Conservation (phyloP, 2,329 filamentous ascomycete genomes). For the Aspergillus clavatus region DNA sequence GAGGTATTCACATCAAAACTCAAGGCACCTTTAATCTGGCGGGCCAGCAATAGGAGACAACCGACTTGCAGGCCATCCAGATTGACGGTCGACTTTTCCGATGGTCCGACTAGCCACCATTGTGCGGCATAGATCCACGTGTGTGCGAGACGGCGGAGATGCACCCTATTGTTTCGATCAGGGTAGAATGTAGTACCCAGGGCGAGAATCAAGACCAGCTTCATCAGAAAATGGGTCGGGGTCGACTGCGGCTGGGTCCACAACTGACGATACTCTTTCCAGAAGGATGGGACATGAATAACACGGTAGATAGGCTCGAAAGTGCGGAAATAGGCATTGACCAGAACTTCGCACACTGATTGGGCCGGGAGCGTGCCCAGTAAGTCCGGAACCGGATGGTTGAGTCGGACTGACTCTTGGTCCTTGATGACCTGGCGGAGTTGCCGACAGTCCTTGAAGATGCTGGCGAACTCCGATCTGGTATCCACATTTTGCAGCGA, state of each 20-base stretch:
- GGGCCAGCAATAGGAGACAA: conserved; percentile 30
- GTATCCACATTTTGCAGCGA: conserved; percentile 2
- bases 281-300: conserved; percentile 32
- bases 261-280: conserved; percentile 26
- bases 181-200: conserved; percentile 28
- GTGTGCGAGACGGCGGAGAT: conserved; percentile 9
- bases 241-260: conserved; percentile 20
- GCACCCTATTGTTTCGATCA: conserved; percentile 9
- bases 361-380: conserved; percentile 16
- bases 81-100: conserved; percentile 25
- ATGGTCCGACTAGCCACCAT: conserved; percentile 33
- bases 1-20: neutral
- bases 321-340: conserved; percentile 22
- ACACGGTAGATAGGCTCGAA: conserved; percentile 32
- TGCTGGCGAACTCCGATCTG: conserved; percentile 11
- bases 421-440: conserved; percentile 21
- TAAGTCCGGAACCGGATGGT: conserved; percentile 18
- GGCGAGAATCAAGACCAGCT: conserved; percentile 29
- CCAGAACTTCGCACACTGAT: conserved; percentile 19
- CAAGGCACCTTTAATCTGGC: conserved; percentile 15
- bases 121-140: conserved; percentile 33
- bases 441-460: conserved; percentile 13
- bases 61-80: conserved; percentile 32
- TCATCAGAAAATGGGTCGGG: conserved; percentile 20
- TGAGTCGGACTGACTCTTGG: conserved; percentile 11